Percentiles rank a stretch among this genome's conserved stretches.
These are phyloP conservation scores for Solanum pimpinellifolium DNA, from an alignment of 257 asterid genomes.

Conservation along the genomic window DNA sequence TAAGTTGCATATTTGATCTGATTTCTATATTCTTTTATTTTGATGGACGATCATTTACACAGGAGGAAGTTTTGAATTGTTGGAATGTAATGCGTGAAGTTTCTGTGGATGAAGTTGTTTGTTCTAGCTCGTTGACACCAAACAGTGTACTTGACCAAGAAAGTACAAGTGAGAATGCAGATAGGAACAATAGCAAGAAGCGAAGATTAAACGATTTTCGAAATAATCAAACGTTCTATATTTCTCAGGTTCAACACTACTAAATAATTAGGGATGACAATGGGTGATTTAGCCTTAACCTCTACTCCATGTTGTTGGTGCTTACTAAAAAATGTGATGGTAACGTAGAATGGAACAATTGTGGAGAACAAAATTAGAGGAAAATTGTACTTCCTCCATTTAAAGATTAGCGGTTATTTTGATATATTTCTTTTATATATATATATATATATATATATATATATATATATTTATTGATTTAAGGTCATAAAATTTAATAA, in stretches of 20 bases:
- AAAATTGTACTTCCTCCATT: background rate
- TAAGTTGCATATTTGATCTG: background rate
- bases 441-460: too few relatives aligned
- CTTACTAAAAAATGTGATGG: background rate
- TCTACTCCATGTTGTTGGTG: background rate
- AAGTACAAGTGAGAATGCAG: constrained; percentile 3
- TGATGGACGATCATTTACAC: background rate
- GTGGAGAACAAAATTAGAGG: background rate
- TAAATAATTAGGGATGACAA: background rate
- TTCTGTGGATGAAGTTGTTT: background rate
- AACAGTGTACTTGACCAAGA: constrained; percentile 14
- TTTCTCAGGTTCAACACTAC: background rate
- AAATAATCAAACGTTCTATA: background rate
- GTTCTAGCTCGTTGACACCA: constrained; percentile 20
- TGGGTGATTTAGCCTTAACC: background rate
- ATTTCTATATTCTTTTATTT: background rate
- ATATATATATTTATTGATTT: too few relatives aligned
- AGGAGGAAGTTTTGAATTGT: constrained; percentile 31
- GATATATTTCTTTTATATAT: background rate
- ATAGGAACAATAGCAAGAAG: constrained; percentile 11
- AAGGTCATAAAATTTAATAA: background rate
- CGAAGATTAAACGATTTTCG: constrained; percentile 19
- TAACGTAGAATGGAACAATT: background rate
- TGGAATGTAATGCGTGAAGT: constrained; percentile 17
- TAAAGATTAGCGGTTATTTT: too few relatives aligned